Base-by-base conservation (phyloP, 345 rosid species). In the Angophora floribunda region DNA sequence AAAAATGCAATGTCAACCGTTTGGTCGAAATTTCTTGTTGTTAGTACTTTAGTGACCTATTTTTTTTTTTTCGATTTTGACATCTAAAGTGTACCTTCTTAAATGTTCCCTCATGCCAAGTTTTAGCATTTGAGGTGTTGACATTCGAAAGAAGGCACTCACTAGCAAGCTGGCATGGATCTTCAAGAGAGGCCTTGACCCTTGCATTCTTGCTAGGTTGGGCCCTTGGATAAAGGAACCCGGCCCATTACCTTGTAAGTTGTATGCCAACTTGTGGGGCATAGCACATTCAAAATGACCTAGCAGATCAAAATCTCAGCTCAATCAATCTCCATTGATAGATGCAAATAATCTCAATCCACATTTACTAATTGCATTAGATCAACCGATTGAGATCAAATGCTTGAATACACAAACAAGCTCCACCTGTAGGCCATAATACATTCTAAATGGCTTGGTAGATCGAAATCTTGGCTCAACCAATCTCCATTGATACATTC, bases 241-340 rank as follows among this genome's bases (percentile, higher is more conserved):
- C 12, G 12, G 47, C 28, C 28, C 82, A 75, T 36, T 75, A 75
- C 45, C 32, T 36, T 19, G 26, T 75, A 41, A 5, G 82, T 19
- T 36, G 82, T 21, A 3, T 21, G 49, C 26, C 82, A 19, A 9
- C 28, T 49, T 14, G 15, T 13, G 4, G 75, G 75, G 5, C 9
- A 4, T 7, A 63, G 14, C 75, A n/a, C 19, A n/a, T 63, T n/a
- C 1, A 1, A n/a, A n/a, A 63, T 63, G 75, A 63, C 1, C 28
- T 15, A 0, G 2, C 17, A 70, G 0, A 70, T 30, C 0, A 6
- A 4, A 9, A 36, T 70, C 17, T 70, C 13, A 13, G 10, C 80
- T 70, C 44, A 24, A 32, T 24, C 80, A 70, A 8, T 32, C 13
- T 70, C 7, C 13, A 70, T 70, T 13, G 80, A 70, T 32, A 4